Percentiles rank a stretch among this genome's conserved stretches.
phyloP scores from a whole-genome alignment of 2,329 filamentous ascomycete genomes.

The Colletotrichum lupini region DNA sequence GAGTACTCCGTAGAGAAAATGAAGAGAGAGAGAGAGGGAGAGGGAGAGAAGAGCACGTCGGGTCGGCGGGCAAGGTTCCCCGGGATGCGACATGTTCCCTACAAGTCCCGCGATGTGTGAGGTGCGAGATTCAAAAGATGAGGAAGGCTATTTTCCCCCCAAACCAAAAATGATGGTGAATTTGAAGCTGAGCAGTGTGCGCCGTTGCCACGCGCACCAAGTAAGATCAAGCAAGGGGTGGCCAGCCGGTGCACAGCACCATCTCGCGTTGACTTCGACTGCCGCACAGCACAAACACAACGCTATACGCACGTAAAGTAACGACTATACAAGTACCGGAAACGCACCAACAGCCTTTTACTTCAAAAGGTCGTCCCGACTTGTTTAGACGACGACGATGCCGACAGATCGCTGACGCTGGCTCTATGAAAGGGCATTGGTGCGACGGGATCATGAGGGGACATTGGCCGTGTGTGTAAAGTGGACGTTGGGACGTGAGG shows the following conservation, averaged over 20 bases:
- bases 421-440: slow-evolving; percentile 12
- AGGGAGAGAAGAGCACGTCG: not conserved
- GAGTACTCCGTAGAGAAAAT: not conserved
- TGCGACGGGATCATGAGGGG: slow-evolving; percentile 13
- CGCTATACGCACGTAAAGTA: not conserved
- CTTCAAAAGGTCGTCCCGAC: slow-evolving; percentile 1
- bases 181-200: slow-evolving; percentile 17
- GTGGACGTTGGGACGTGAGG: not conserved
- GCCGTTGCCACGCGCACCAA: slow-evolving; percentile 19
- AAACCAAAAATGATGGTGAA: not conserved
- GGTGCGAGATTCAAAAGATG: slow-evolving; percentile 1
- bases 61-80: slow-evolving; percentile 19
- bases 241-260: slow-evolving; percentile 1
- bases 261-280: no score
- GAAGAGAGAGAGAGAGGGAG: not conserved
- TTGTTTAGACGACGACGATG: slow-evolving; percentile 5
- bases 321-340: not conserved
- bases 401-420: no score
- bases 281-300: not conserved
- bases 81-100: slow-evolving; percentile 12
- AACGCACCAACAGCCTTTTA: not conserved
- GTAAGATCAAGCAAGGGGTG: not conserved
- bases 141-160: slow-evolving; percentile 8
- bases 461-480: not conserved
- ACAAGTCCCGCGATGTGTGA: not conserved